Base-by-base conservation (phyloP, 164 flowering plant genomes). In the Warburgia ugandensis region DNA sequence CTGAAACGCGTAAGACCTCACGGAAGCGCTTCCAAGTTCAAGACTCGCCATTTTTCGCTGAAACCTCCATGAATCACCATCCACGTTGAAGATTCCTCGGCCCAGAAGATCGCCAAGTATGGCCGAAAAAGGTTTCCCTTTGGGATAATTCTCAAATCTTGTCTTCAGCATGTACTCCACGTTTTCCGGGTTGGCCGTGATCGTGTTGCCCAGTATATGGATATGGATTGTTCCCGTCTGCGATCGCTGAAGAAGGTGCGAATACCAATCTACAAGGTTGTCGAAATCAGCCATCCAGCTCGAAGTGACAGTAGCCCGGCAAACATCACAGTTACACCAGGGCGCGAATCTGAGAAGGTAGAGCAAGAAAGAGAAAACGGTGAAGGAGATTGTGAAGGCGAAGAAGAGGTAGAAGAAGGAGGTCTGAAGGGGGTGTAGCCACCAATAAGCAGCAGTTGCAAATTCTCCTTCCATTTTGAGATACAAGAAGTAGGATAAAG, bases 71-170 rank as follows among this genome's bases (percentile, higher is more conserved):
- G 33, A 14, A 0, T 81, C 73, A 9, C 90, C 97, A 44, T 91
- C 97, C 7, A 74, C 77, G 48, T 79, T 78, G 73, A 91, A 91
- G 44, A 91, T 86, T 0, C 97, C 97, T 0, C 56, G 55, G 19
- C 97, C 97, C 2, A 91, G 66, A 10, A 91, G 77, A 58, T 91
- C 97, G 5, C 79, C 72, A 23, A 91, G 63, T 50, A 83, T 68
- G 2, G 61, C 21, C 0, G 74, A 69, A 64, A 83, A 83, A 6
- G 73, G 72, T 16, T 73, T 66, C 13, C 97, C 97, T 65, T 91
- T 91, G 0, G 92, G 89, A 68, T 75, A 87, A 53, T 87, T 91
- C 2, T 79, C 75, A 45, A 91, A 91, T 2, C 60, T 71, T 23
- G 96, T 75, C 33, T 77, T 75, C 45, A 90, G 75, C 48, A 90